Conservation (phyloP, 148 eudicot species). For the Hydrangea macrophylla region DNA sequence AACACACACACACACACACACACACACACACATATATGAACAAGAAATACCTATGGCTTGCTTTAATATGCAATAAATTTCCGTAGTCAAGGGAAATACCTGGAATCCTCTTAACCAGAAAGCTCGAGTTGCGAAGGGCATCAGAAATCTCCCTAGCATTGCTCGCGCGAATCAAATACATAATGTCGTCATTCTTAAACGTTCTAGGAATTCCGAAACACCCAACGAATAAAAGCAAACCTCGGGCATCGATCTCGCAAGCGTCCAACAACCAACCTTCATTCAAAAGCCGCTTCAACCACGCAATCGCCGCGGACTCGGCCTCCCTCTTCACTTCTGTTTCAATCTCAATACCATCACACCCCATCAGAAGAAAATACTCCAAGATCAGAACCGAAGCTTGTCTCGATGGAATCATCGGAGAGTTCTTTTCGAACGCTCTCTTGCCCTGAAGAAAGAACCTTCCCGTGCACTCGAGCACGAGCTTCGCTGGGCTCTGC, state of each 20-base stretch:
- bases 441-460: slow-evolving; percentile 38
- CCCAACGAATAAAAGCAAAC: slow-evolving; percentile 39
- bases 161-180: slow-evolving; percentile 33
- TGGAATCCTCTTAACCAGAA: slow-evolving; percentile 37
- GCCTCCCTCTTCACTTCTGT: slow-evolving; percentile 31
- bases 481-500: slow-evolving; percentile 33
- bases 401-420: slow-evolving; percentile 27
- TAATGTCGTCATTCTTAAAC: slow-evolving; percentile 33
- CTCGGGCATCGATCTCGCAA: slow-evolving; percentile 34
- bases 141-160: slow-evolving; percentile 29
- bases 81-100: slow-evolving; percentile 24
- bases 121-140: slow-evolving; percentile 32
- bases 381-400: slow-evolving; percentile 45
- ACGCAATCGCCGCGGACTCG: slow-evolving; percentile 29
- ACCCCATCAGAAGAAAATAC: slow-evolving; percentile 39
- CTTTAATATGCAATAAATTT: no score
- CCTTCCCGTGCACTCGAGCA: slow-evolving; percentile 38
- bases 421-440: slow-evolving; percentile 31
- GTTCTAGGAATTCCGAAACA: slow-evolving; percentile 40
- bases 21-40: no score
- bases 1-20: no score
- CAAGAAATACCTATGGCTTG: not conserved
- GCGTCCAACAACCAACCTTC: slow-evolving; percentile 44
- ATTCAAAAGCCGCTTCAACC: slow-evolving; percentile 39
- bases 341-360: slow-evolving; percentile 18